Evolutionary conservation across 805 yeast genomes (phyloP).

Genomic region (Wickerhamiella spandovensis): DNA sequence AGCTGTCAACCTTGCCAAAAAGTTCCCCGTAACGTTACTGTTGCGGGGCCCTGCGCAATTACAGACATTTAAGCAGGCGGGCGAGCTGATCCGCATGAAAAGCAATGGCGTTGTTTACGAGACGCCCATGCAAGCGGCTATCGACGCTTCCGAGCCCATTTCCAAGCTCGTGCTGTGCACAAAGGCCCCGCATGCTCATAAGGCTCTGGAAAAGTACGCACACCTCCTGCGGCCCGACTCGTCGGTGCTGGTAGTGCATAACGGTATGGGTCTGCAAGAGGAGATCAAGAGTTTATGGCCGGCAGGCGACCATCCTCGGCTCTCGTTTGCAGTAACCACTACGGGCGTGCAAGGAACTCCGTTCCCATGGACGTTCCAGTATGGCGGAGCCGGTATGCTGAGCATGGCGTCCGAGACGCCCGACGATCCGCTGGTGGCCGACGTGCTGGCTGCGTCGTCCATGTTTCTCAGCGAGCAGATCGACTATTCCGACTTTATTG

Average conservation of each 20-base stretch:
- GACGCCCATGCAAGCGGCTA: constrained; percentile 9
- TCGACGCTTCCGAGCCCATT: constrained; percentile 24
- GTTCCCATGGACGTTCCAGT: constrained; percentile 35
- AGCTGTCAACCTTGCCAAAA: constrained; percentile 32
- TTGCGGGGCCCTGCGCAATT: constrained; percentile 32
- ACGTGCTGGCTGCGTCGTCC: background rate
- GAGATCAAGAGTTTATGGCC: constrained; percentile 45
- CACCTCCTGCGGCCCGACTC: constrained; percentile 36
- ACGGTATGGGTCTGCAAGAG: constrained; percentile 67
- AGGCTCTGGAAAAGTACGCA: constrained; percentile 45
- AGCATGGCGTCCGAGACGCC: constrained; percentile 9
- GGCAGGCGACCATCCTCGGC: constrained; percentile 34
- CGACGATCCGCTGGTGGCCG: background rate
- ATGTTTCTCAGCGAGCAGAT: constrained; percentile 11
- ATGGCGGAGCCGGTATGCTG: constrained; percentile 62
- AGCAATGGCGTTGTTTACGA: constrained; percentile 22
- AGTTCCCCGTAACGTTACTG: constrained; percentile 29
- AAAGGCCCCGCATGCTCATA: constrained; percentile 60
- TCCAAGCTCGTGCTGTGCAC: constrained; percentile 59
- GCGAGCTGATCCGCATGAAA: constrained; percentile 5
- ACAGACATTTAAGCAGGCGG: constrained; percentile 26
- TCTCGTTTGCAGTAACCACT: constrained; percentile 64
- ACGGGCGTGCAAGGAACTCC: constrained; percentile 62
- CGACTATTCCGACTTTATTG: constrained; percentile 33
- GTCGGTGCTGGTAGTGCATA: constrained; percentile 59